Base-by-base conservation (phyloP, 2,329 filamentous ascomycete species). In the Ophiobolus disseminans region DNA sequence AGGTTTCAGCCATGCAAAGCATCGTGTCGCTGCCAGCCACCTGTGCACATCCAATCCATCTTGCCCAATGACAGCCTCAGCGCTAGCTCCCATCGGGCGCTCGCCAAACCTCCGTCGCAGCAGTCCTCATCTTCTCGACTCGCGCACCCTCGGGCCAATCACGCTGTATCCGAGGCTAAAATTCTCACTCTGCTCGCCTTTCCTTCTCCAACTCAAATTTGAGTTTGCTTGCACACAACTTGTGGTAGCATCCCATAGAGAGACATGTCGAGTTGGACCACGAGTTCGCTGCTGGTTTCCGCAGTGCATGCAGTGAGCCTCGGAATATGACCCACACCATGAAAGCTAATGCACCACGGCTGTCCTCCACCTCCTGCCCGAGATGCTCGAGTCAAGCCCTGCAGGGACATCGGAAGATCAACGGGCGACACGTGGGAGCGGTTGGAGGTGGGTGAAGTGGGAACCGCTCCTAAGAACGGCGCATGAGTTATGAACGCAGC, bases 51-150 rank as follows among this genome's bases (percentile, higher is more conserved):
- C 20, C 11, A 9, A 9, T 19, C 14, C 4, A 26, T 36, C 31
- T 40, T 49, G 48, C 26, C 48, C 54, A 50, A 45, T 45, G 34
- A 45, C 17, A 10, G 25, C 38, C 25, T 17, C 19, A 3, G 17
- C 50, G 35, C 47, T 50, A 56, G n/a, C 36, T 48, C 46, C 3
- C n/a, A 28, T 19, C 20, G 40, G 61, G 50, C 52, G 59, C 46
- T 57, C 56, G 54, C 52, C 53, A 69, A 69, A 68, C 62, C 55
- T 63, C 62, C 60, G 51, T 53, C 48, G 47, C 56, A 55, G 57
- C 57, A 56, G 62, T 51, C 65, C 57, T 72, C 68, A 73, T 72
- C 60, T 70, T 66, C 65, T 57, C 60, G 68, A 72, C 39, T 41
- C 25, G 17, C n/a, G 39, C 39, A 8, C 25, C 39, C 6, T 30